Conservation (phyloP, 768 basidiomycete species). For the Naganishia onofrii region DNA sequence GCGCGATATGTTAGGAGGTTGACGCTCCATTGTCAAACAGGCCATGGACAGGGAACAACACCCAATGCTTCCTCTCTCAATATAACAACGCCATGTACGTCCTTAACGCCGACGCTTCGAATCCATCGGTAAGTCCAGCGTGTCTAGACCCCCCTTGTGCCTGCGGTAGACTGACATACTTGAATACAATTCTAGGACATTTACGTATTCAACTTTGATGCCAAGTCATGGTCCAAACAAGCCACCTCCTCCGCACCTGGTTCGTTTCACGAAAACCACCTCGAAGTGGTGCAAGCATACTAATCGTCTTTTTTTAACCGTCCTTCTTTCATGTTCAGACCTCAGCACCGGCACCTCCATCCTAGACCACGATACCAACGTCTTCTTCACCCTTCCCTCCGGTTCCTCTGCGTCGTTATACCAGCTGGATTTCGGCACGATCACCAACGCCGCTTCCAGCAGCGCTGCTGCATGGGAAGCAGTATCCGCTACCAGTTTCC, state of each 20-base stretch:
- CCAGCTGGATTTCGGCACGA: slow-evolving; percentile 66
- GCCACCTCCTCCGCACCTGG: slow-evolving; percentile 50
- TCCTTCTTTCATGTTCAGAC: slow-evolving; percentile 51
- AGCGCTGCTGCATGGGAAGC: slow-evolving; percentile 65
- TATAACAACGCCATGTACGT: slow-evolving; percentile 84
- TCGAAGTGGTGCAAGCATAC: no score
- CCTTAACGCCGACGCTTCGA: slow-evolving; percentile 69
- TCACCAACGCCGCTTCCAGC: slow-evolving; percentile 62
- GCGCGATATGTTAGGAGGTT: slow-evolving; percentile 45
- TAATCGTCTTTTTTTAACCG: no score
- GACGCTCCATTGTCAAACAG: slow-evolving; percentile 4
- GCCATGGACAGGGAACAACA: slow-evolving; percentile 53
- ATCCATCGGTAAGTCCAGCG: slow-evolving; percentile 56
- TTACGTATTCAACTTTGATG: slow-evolving; percentile 73
- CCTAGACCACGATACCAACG: slow-evolving; percentile 91
- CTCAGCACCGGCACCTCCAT: slow-evolving; percentile 66
- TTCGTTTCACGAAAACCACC: no score
- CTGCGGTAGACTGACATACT: not conserved
- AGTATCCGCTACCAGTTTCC: slow-evolving; percentile 62
- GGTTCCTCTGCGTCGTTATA: slow-evolving; percentile 55
- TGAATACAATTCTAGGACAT: slow-evolving; percentile 52
- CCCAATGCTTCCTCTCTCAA: slow-evolving; percentile 56
- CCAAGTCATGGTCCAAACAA: slow-evolving; percentile 71
- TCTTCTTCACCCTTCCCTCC: slow-evolving; percentile 63
- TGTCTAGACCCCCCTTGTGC: slow-evolving; percentile 4